Conservation (phyloP, 148 eudicot species). For the Amaranthus palmeri region DNA sequence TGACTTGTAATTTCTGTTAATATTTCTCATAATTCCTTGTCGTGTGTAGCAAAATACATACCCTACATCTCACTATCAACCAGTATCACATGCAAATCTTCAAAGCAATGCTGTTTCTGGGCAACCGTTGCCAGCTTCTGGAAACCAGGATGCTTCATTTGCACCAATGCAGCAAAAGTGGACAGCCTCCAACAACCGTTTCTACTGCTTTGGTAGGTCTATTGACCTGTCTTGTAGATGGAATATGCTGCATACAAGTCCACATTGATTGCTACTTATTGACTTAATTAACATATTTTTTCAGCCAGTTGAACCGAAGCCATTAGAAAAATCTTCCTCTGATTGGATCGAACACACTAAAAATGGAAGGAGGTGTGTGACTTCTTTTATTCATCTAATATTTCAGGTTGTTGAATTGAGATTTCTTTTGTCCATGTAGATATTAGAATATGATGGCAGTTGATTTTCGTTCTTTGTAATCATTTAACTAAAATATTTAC, state of each 20-base stretch:
- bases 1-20: conserved; percentile 6
- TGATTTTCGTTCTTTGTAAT: too few relatives aligned
- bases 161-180: conserved; percentile 37
- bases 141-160: conserved; percentile 39
- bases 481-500: too few relatives aligned
- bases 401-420: too few relatives aligned
- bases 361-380: conserved; percentile 63
- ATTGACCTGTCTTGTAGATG: neutral
- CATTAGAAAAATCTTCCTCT: conserved; percentile 38
- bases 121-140: conserved; percentile 38
- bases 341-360: conserved; percentile 80
- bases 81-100: conserved; percentile 40
- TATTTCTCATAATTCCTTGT: conserved; percentile 35
- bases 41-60: conserved; percentile 48
- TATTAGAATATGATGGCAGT: too few relatives aligned
- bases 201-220: conserved; percentile 30
- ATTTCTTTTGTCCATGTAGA: too few relatives aligned
- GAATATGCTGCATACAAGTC: conserved; percentile 3
- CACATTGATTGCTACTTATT: neutral
- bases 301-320: conserved; percentile 46
- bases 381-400: neutral
- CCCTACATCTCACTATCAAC: conserved; percentile 46
- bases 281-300: conserved; percentile 12
- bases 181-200: conserved; percentile 33
- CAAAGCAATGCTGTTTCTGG: conserved; percentile 44